Evolutionary conservation across 768 basidiomycete genomes (phyloP).

Genomic region (Lactifluus echinatus): DNA sequence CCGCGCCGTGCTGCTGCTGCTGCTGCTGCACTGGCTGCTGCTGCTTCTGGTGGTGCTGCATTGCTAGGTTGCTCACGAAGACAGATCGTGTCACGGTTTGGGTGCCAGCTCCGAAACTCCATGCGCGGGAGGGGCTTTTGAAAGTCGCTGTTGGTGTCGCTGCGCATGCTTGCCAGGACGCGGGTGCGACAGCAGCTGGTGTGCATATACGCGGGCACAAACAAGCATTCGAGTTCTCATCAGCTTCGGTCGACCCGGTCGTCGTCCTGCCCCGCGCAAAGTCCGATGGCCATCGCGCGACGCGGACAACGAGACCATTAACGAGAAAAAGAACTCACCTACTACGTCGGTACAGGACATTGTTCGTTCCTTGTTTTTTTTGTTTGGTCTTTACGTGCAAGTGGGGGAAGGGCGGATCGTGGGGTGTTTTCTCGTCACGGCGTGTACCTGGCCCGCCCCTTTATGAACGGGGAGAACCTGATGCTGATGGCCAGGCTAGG

Average conservation of each 20-base stretch:
- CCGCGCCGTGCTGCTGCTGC: neutral
- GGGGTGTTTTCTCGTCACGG: neutral
- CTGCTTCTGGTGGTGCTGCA: too few species aligned
- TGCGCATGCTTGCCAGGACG: neutral
- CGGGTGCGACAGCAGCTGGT: neutral
- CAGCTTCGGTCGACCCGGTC: too few species aligned
- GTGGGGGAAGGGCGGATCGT: neutral
- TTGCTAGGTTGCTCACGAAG: too few species aligned
- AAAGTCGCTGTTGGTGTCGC: neutral
- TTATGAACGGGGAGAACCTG: neutral
- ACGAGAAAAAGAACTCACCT: neutral
- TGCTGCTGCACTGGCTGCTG: too few species aligned
- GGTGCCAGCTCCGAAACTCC: neutral
- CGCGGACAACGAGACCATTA: neutral
- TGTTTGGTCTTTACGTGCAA: neutral
- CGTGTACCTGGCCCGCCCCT: neutral
- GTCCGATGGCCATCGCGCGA: neutral
- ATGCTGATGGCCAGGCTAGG: neutral
- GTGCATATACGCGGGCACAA: neutral
- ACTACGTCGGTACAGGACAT: conserved; percentile 3
- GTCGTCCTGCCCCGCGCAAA: neutral
- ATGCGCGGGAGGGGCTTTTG: neutral
- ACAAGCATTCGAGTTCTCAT: too few species aligned
- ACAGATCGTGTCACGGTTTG: neutral
- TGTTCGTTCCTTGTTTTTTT: neutral